Evolutionary conservation across 2,329 filamentous ascomycete species (phyloP), one percentile per base, ranked within the genome.

Genomic region (Fusarium temperatum): DNA sequence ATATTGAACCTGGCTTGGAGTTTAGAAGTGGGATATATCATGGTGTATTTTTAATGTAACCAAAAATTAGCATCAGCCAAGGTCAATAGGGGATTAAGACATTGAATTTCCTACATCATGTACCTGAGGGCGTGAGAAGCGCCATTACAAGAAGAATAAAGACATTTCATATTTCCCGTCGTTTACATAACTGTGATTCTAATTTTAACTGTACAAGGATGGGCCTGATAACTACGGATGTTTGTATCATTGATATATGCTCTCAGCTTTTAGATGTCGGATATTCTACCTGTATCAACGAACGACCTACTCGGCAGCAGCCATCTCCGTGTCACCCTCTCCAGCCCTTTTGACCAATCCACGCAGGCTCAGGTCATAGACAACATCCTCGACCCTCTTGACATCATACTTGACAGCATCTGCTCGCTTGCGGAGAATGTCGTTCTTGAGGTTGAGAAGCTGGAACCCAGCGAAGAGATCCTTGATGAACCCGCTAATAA

Each of bases 371-470:
- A 99, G 85, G 82, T 99, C 96, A 80, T 99, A 99, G 57, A 98
- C 96, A 18, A 99, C 95, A 80, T 98, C 96, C 86, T 99, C 96
- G 18, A 98, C 94, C 82, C 97, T 96, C 88, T 98, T 99, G 79
- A 99, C 94, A 78, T 93, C 92, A 81, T 99, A 99, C 87, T 99
- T 99, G 83, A 99, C 93, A 10, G 92, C 93, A 84, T 99, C 96
- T 63, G 94, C 94, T 71, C 94, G 89, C 85, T 95, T 94, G 68
- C 96, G 89, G 79, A 99, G 84, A 28, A 91, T 91, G 82, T 99
- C 96, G 79, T 99, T 99, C 88, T 98, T 98, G 77, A 99, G 87
- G 82, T 99, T 99, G 75, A 99, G 89, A 75, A 98, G 90, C 88
- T 98, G 96, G 85, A 99, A 99, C 22, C 96, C 96, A 6, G 95